Evolutionary conservation across 768 basidiomycete genomes (phyloP).

Genomic region (Boletus bicolor): DNA sequence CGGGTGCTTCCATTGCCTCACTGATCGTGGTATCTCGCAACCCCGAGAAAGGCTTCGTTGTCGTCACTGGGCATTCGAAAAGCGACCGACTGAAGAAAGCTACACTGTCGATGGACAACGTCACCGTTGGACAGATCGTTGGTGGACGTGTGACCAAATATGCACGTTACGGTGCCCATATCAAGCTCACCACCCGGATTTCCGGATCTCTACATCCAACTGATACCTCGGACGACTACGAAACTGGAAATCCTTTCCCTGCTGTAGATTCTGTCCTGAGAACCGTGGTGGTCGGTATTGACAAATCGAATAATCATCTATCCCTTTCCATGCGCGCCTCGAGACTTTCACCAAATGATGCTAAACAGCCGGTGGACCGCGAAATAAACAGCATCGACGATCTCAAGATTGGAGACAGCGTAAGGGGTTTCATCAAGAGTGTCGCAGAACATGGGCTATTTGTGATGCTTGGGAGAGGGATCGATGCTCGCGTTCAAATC

Average conservation of each 20-base stretch:
- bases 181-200: conserved; percentile 72
- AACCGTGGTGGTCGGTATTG: conserved; percentile 67
- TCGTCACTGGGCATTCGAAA: conserved; percentile 74
- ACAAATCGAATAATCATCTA: conserved; percentile 63
- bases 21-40: conserved; percentile 89
- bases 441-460: conserved; percentile 86
- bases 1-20: conserved; percentile 68
- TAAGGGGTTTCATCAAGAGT: conserved; percentile 89
- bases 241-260: conserved; percentile 53
- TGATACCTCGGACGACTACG: conserved; percentile 80
- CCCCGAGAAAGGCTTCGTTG: conserved; percentile 79
- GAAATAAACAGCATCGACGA: conserved; percentile 63
- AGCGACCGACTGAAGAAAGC: conserved; percentile 48
- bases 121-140: conserved; percentile 71
- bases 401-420: conserved; percentile 66
- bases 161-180: conserved; percentile 63
- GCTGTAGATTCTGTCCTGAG: conserved; percentile 63
- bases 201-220: conserved; percentile 79
- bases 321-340: conserved; percentile 81
- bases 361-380: conserved; percentile 54
- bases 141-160: conserved; percentile 79
- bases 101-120: conserved; percentile 59
- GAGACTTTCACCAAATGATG: conserved; percentile 52
- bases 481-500: conserved; percentile 92
- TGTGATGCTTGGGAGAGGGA: conserved; percentile 75